Evolutionary conservation across 345 rosid species (phyloP), one percentile per base, ranked within the genome.

Genomic region (Eutrema yunnanense): DNA sequence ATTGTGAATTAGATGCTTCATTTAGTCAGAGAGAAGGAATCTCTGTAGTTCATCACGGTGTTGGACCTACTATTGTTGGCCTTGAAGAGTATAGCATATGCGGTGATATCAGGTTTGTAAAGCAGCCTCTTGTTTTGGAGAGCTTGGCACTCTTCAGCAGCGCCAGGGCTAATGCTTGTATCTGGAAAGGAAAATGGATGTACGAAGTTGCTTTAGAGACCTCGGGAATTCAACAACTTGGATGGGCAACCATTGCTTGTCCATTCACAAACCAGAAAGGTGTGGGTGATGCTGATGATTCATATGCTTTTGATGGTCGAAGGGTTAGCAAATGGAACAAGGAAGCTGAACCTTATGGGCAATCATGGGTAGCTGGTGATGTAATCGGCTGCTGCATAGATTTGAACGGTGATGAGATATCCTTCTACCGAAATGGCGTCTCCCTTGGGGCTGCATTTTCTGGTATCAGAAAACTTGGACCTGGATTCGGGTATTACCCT

Each of bases 151-250:
- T 88, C 71, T 95, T 95, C 76, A 92, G 99, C 67, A 89, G 97
- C 13, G 82, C 77, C 42, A 89, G 96, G 84, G 93, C 96, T 52
- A 95, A 95, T 82, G 84, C 81, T 65, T 86, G 82, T 81, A 89
- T 88, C 64, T 94, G 98, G 98, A 86, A 84, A 81, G 93, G 98
- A 12, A 94, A 86, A 81, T 94, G 98, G 97, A 91, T 94, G 98
- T 94, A 91, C 77, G 98, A 94, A 86, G 96, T 88, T 33, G 73
- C 83, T 52, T 84, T 95, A 49, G 99, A 92, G 81, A 92, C 97
- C 74, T 86, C 92, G n/a, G 97, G 97, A 44, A 81, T 92, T 52
- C 99, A 88, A 46, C 96, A 88, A 75, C 89, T 95, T 67, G 99
- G 99, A 33, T 95, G 99, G 99, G 97, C 97, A 13, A 92, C 96